Evolutionary conservation across 140 eudicot genomes (phyloP).

Genomic region (Senecio squalidus): DNA sequence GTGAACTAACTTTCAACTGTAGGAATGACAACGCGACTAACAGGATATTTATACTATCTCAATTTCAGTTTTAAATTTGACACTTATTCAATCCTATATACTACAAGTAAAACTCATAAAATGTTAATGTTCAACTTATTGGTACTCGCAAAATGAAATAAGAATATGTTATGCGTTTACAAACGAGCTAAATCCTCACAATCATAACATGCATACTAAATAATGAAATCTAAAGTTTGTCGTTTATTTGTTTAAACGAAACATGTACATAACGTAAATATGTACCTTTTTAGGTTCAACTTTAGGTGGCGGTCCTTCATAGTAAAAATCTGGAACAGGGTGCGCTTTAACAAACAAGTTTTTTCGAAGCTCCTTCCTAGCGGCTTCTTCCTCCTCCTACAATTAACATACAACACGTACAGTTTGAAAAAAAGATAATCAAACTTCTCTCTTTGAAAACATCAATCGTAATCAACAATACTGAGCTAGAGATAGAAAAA

Average conservation of each 20-base stretch:
- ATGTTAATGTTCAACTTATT: background rate
- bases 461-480: background rate
- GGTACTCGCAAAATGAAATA: no score
- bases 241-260: background rate
- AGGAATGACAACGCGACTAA: background rate
- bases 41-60: background rate
- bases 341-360: conserved; percentile 66
- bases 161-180: background rate
- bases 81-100: no score
- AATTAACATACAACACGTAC: conserved; percentile 4
- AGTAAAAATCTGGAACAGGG: conserved; percentile 82
- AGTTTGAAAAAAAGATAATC: background rate
- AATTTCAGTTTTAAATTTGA: no score
- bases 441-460: background rate
- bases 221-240: background rate
- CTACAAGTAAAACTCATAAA: no score
- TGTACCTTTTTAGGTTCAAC: conserved; percentile 78
- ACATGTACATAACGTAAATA: background rate
- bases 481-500: background rate
- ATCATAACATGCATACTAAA: no score
- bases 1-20: background rate
- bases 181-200: background rate
- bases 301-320: conserved; percentile 84
- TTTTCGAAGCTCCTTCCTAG: conserved; percentile 65
- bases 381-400: conserved; percentile 80